Evolutionary conservation across 108 stramenopile genomes (phyloP), one percentile per base, ranked within the genome.

Genomic region (Cyclotella sp.): DNA sequence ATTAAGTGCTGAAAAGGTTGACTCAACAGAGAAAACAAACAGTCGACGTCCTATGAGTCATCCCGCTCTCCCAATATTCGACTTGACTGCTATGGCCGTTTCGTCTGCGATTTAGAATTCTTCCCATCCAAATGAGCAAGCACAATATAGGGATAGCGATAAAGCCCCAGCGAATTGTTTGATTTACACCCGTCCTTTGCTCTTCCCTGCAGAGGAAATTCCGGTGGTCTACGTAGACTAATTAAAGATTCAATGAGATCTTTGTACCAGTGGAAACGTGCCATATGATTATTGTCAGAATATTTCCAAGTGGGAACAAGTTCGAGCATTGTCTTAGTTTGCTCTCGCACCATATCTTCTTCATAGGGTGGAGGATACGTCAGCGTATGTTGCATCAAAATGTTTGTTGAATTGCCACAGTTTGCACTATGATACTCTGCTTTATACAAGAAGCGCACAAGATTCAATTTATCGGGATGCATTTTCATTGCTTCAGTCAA

Each of bases 231-330:
- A 15, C 30, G 15, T 15, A 77, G 21, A 13, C 6, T 60, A 18
- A 49, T 40, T 0, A 77, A 12, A 1, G 76, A 77, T 40, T 9
- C 51, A 40, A 77, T 69, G 8, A 29, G 39, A 3, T 41, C 68
- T 40, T 77, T 77, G 60, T 77, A 77, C 76, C 68, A 77, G 40
- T 61, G 10, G 34, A 77, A 69, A 44, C 68, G 19, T 19, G 44
- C 68, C 16, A 77, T 30, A 27, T 77, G 76, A 63, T 77, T 77
- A 24, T 77, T 69, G 39, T 77, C 76, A 6, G 76, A 68, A 60
- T 77, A 77, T 2, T 19, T 21, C 9, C 24, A 16, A 22, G 76
- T 63, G 21, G 76, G 76, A 28, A 28, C 8, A 26, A 77, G 16
- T 24, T n/a, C 10, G 6, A 58, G 15, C 18, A 8, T 73, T 60